phyloP scores from a whole-genome alignment of 2,329 filamentous ascomycete species.

The Sarocladium kiliense region DNA sequence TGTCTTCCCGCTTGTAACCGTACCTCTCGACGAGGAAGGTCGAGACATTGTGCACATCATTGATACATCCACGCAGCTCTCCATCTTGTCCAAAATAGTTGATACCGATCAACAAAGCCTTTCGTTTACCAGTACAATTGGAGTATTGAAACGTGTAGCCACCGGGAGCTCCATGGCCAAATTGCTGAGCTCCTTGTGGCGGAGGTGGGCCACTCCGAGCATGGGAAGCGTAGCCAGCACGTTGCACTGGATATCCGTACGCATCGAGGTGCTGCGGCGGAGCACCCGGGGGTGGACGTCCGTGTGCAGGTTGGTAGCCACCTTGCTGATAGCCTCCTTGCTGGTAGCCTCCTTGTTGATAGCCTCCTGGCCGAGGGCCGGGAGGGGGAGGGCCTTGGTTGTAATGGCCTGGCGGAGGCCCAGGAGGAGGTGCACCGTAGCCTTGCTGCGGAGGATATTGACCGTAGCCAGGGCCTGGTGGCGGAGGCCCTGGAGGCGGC shows the following conservation, averaged over 20 bases:
- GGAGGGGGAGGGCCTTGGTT: conserved; percentile 19
- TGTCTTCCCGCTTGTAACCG: conserved; percentile 71
- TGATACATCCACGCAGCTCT: conserved; percentile 73
- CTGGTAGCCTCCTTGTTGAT: too few relatives aligned
- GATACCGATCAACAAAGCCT: conserved; percentile 73
- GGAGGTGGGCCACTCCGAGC: conserved; percentile 35
- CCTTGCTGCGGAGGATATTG: conserved; percentile 21
- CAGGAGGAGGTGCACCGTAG: conserved; percentile 13
- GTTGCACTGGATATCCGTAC: conserved; percentile 40
- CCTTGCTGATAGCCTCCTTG: too few relatives aligned
- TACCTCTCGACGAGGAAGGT: conserved; percentile 63
- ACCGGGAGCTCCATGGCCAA: conserved; percentile 63
- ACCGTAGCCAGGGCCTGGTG: conserved; percentile 16
- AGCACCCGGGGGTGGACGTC: conserved; percentile 13
- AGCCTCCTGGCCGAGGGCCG: conserved; percentile 13
- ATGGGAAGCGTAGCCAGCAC: conserved; percentile 18
- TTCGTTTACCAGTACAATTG: conserved; percentile 66
- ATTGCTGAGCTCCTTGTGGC: conserved; percentile 47
- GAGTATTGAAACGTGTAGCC: conserved; percentile 73
- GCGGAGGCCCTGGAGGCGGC: conserved; percentile 16
- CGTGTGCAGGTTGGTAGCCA: conserved; percentile 16
- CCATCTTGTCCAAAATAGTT: conserved; percentile 73
- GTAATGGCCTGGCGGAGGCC: conserved; percentile 11
- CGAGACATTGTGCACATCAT: conserved; percentile 74
- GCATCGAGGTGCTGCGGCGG: conserved; percentile 35